Conservation (phyloP, 1,284 basidiomycete genomes). For the Ustilago trichophora region DNA sequence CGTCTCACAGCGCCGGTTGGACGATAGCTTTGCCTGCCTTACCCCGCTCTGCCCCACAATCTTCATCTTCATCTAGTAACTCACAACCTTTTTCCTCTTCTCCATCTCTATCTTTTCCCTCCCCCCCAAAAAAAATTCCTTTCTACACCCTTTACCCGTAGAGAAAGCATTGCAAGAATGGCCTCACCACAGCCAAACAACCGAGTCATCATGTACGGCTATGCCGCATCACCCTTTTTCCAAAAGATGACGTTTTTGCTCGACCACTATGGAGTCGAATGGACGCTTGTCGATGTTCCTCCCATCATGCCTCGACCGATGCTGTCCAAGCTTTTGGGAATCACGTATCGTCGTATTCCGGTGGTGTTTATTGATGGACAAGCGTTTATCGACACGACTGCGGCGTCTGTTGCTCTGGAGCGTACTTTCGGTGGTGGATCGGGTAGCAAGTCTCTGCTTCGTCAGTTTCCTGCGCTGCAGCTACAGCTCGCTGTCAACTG, state of each 20-base stretch:
- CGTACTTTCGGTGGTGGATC: constrained; percentile 18
- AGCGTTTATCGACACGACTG: constrained; percentile 41
- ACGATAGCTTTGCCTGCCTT: too few species aligned
- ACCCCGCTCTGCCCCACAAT: neutral
- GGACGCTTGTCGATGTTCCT: constrained; percentile 30
- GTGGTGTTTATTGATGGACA: constrained; percentile 41
- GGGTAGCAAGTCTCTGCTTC: constrained; percentile 8
- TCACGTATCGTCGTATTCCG: constrained; percentile 47
- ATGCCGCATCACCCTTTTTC: constrained; percentile 39
- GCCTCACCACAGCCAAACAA: constrained; percentile 11
- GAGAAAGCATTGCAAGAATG: constrained; percentile 1
- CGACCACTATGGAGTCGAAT: constrained; percentile 37
- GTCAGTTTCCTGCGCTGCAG: constrained; percentile 19
- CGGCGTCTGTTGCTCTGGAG: constrained; percentile 31
- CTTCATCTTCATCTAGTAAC: neutral
- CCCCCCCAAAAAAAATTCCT: too few species aligned
- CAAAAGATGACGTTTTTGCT: constrained; percentile 37
- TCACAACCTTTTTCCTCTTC: too few species aligned
- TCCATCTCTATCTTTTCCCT: too few species aligned
- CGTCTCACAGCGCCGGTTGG: too few species aligned
- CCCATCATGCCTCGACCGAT: constrained; percentile 38
- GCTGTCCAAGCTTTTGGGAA: constrained; percentile 32
- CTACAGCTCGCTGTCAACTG: constrained; percentile 38
- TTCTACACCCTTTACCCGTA: too few species aligned
- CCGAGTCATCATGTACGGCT: constrained; percentile 45